These are phyloP conservation scores for Fomitiporia mediterranea DNA, from an alignment of 1,284 basidiomycete genomes.

Conservation along the genomic window DNA sequence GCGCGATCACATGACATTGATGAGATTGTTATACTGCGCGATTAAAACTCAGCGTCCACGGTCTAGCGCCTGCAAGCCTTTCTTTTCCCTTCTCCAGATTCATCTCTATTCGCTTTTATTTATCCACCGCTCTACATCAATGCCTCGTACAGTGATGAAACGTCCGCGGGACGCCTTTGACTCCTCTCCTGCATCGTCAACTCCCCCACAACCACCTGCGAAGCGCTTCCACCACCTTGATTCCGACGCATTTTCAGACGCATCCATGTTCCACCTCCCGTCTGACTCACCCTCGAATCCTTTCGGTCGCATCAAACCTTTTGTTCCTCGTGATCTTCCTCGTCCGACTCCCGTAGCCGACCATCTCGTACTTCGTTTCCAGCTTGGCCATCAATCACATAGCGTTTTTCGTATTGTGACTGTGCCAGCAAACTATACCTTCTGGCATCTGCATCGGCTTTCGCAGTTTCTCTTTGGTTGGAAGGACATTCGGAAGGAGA, in stretches of 20 bases:
- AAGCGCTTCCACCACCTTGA: constrained; percentile 14
- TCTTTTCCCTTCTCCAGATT: background rate
- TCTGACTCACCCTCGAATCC: constrained; percentile 39
- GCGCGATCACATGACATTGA: constrained; percentile 6
- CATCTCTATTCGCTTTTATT: background rate
- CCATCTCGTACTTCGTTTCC: constrained; percentile 64
- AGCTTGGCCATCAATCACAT: constrained; percentile 38
- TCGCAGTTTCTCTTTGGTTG: constrained; percentile 58
- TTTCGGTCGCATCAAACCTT: constrained; percentile 32
- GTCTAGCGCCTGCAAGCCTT: background rate
- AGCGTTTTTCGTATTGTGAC: constrained; percentile 60
- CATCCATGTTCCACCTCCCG: constrained; percentile 26
- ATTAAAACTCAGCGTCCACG: background rate
- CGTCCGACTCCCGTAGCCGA: constrained; percentile 42
- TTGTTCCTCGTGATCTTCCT: constrained; percentile 37
- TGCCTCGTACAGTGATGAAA: constrained; percentile 22
- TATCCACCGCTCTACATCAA: background rate
- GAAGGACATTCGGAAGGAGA: constrained; percentile 23
- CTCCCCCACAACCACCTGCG: constrained; percentile 28
- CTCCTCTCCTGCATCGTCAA: constrained; percentile 21
- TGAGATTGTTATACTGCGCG: constrained; percentile 4
- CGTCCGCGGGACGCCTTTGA: constrained; percentile 25
- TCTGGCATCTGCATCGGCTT: constrained; percentile 58
- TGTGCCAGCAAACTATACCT: constrained; percentile 65
- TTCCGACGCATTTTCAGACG: constrained; percentile 16